Evolutionary conservation across 148 eudicot species (phyloP).

Genomic region (Fagopyrum homotropicum): DNA sequence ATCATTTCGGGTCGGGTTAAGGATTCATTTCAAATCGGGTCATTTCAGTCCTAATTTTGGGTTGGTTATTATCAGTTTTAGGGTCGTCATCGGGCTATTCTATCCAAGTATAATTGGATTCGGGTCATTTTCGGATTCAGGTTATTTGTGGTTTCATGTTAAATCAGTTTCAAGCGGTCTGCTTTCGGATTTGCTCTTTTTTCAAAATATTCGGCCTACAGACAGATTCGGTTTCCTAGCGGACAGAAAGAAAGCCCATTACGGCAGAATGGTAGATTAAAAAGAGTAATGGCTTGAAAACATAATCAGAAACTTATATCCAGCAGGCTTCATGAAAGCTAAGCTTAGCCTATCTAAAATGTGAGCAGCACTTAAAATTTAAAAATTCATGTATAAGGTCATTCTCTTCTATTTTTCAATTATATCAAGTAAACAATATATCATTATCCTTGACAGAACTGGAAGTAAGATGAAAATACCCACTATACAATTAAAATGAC

Average conservation of each 20-base stretch:
- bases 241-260: neutral
- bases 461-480: neutral
- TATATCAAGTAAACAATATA: neutral
- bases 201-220: too few relatives aligned
- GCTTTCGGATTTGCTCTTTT: too few relatives aligned
- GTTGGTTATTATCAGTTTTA: too few relatives aligned
- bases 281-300: neutral
- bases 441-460: neutral
- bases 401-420: neutral
- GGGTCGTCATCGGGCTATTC: too few relatives aligned
- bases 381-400: neutral
- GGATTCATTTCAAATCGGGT: too few relatives aligned
- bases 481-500: neutral
- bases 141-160: too few relatives aligned
- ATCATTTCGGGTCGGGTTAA: too few relatives aligned
- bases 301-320: neutral
- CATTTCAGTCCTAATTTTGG: too few relatives aligned
- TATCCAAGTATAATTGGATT: too few relatives aligned
- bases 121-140: too few relatives aligned
- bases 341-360: neutral
- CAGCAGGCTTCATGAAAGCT: neutral
- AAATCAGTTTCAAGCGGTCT: too few relatives aligned
- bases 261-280: conserved; percentile 7
- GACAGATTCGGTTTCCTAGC: neutral
- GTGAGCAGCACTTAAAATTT: neutral